Conservation (phyloP, 805 yeast genomes). For the Barnettozyma californica region DNA sequence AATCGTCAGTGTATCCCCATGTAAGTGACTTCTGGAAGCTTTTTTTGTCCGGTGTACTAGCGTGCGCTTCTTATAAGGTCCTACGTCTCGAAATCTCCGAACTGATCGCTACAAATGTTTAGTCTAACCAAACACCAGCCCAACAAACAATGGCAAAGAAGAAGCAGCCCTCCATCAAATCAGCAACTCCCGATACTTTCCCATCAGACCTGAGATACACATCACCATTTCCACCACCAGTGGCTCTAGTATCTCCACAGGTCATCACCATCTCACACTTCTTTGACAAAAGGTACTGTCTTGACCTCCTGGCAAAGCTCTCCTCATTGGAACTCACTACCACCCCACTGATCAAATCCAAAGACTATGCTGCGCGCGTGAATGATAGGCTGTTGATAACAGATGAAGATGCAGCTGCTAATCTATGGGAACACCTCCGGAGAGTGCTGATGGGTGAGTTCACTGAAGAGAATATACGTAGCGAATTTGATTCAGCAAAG, state of each 20-base stretch:
- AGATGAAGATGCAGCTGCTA: slow-evolving; percentile 33
- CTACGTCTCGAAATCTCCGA: too few relatives aligned
- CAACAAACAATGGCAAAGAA: background rate
- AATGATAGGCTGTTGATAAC: slow-evolving; percentile 45
- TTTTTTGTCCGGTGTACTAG: too few relatives aligned
- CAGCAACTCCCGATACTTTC: slow-evolving; percentile 1
- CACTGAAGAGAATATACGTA: slow-evolving; percentile 27
- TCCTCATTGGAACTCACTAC: slow-evolving; percentile 31
- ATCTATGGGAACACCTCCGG: slow-evolving; percentile 40
- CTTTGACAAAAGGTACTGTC: slow-evolving; percentile 11
- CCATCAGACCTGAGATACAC: slow-evolving; percentile 7
- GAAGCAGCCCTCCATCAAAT: background rate
- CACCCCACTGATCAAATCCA: slow-evolving; percentile 43
- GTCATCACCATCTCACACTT: slow-evolving; percentile 19
- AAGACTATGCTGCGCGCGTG: slow-evolving; percentile 50
- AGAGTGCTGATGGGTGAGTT: slow-evolving; percentile 27
- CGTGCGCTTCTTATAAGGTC: too few relatives aligned
- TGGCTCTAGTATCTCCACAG: slow-evolving; percentile 9
- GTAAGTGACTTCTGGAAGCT: too few relatives aligned
- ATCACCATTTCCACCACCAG: slow-evolving; percentile 3
- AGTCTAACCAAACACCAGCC: background rate
- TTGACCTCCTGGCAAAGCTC: slow-evolving; percentile 8
- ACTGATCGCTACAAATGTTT: background rate
- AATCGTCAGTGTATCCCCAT: too few relatives aligned
- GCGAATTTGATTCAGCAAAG: slow-evolving; percentile 33